A percentile compares a stretch with the other conserved stretches of the same genome.
phyloP scores from a whole-genome alignment of 1,284 basidiomycete genomes.

The Ganoderma resinaceum region DNA sequence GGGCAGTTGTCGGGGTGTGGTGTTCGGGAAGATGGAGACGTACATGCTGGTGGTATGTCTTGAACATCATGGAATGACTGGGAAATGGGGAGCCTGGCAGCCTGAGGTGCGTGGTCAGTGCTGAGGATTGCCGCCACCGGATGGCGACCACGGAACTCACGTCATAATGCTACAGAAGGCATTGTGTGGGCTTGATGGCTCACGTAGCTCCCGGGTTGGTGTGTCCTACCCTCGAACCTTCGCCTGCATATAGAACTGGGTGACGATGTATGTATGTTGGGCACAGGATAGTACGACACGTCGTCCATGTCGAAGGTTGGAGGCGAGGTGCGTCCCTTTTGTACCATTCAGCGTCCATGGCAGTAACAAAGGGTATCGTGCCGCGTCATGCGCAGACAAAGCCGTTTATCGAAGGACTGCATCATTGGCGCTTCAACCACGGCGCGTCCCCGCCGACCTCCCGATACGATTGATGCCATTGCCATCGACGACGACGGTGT shows the following conservation, averaged over 20 bases:
- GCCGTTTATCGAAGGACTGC: no score
- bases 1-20: conserved; percentile 3
- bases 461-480: no score
- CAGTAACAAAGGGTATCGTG: no score
- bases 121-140: background rate
- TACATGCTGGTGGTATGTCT: conserved; percentile 14
- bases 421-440: no score
- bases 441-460: no score
- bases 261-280: background rate
- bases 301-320: background rate
- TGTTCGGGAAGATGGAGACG: conserved; percentile 16
- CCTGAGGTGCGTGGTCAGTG: background rate
- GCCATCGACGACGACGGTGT: no score
- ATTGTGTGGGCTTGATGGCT: conserved; percentile 6
- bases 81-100: conserved; percentile 1
- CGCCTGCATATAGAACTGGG: background rate
- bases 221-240: background rate
- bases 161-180: background rate
- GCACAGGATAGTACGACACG: background rate
- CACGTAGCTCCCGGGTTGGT: background rate
- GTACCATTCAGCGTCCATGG: background rate
- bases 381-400: no score
- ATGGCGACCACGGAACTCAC: background rate
- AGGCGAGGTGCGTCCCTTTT: background rate
- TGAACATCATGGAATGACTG: conserved; percentile 1